A percentile compares a stretch with the other conserved stretches of the same genome.
phyloP scores from a whole-genome alignment of 2,329 filamentous ascomycete species.

The Tolypocladium nubicola region DNA sequence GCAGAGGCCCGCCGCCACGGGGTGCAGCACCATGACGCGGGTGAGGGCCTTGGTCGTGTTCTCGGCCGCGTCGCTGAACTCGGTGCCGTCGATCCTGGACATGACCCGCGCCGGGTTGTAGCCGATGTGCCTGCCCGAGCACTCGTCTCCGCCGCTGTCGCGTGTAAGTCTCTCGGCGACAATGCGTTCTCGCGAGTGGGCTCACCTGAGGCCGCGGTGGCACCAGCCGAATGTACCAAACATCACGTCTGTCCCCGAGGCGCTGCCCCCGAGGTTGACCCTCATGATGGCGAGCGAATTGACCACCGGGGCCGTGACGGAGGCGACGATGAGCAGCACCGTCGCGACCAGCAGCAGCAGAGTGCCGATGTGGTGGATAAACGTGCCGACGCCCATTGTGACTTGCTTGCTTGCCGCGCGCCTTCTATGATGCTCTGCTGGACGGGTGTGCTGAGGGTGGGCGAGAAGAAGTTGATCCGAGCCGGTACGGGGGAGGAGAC shows the following conservation, averaged over 20 bases:
- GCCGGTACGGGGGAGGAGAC: background rate
- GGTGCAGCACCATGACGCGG: conserved; percentile 51
- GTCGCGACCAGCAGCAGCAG: conserved; percentile 44
- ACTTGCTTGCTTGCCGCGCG: conserved; percentile 3
- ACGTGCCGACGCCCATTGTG: conserved; percentile 36
- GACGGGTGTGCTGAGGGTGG: background rate
- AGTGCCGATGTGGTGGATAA: conserved; percentile 47
- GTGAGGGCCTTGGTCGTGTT: conserved; percentile 40
- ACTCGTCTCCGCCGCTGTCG: conserved; percentile 29
- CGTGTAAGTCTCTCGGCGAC: background rate
- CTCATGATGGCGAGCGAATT: conserved; percentile 42
- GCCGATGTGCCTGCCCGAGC: conserved; percentile 38
- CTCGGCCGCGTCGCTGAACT: conserved; percentile 31
- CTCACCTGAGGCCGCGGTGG: conserved; percentile 18
- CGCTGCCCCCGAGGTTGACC: conserved; percentile 33
- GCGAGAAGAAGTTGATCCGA: background rate
- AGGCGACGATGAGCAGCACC: conserved; percentile 46
- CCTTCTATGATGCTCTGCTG: background rate
- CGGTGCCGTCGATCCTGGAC: conserved; percentile 20
- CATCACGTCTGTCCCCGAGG: conserved; percentile 25
- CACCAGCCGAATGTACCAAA: conserved; percentile 56
- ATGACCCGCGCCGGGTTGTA: conserved; percentile 43
- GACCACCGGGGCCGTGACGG: conserved; percentile 48
- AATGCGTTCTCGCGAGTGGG: background rate
- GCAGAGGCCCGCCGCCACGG: conserved; percentile 43